Base-by-base conservation (phyloP, 257 asterid species). In the Lithospermum erythrorhizon region DNA sequence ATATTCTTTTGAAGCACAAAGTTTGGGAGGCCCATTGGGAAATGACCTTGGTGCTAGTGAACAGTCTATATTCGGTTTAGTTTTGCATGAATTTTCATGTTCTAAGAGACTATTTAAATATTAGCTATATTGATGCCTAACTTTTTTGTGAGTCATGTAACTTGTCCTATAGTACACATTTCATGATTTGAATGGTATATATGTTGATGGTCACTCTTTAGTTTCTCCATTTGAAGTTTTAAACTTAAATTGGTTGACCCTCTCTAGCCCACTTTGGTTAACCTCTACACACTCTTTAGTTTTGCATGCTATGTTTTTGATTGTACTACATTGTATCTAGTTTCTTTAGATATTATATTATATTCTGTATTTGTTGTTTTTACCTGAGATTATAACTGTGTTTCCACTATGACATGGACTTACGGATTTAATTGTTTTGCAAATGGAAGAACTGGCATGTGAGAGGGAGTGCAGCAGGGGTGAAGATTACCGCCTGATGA, bases 391-490 rank as follows among this genome's bases (percentile, higher is more conserved):
- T 48, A 19, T 17, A 5, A 21, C 15, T 69, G 57, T 57, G 24
- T 51, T 37, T 4, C 24, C 24, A 16, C 37, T 18, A 30, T 52
- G 62, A 45, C 52, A 22, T 37, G 27, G 62, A 22, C 23, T 19
- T 55, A 35, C 22, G 20, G 9, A 35, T 16, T 24, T 68, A 3
- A 49, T 47, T 21, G 2, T 25, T 48, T 52, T 53, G 9, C 21
- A 66, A 67, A 22, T n/a, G 57, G 66, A 69, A 91, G 96, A 93
- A 78, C 71, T 93, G 68, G 84, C 82, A n/a, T 93, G 99, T 68
- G 99, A 86, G 68, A 82, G 99, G 55, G 99, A 93, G 73, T 93
- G 99, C 87, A 93, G 96, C 77, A 72, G 82, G 61, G 99, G 99
- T 24, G 99, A 93, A 82, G 99, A 89, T 75, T 86, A 86, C 71